Conservation (phyloP, 768 basidiomycete species). For the Lepiota brunneoincarnata region DNA sequence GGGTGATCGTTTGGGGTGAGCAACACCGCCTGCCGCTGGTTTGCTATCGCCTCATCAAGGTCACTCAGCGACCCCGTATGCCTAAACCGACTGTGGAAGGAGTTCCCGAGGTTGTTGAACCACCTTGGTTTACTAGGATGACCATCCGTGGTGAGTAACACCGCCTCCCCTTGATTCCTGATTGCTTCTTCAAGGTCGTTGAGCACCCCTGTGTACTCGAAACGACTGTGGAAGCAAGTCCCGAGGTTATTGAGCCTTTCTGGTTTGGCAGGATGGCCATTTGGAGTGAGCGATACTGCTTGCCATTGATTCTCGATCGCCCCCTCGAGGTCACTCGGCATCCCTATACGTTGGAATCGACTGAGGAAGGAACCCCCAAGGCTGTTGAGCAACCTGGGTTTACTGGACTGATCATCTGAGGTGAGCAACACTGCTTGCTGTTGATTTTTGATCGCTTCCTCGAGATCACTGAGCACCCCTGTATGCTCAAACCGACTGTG, state of each 20-base stretch:
- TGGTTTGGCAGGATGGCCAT: not conserved
- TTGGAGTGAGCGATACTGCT: not conserved
- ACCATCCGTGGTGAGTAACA: not conserved
- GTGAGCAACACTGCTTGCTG: not conserved
- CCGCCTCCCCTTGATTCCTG: not conserved
- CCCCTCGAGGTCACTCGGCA: not conserved
- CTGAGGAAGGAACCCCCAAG: not conserved
- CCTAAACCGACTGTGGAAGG: too few species aligned
- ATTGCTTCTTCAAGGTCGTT: not conserved
- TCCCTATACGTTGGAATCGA: slow-evolving; percentile 1
- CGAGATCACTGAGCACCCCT: not conserved
- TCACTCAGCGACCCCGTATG: not conserved
- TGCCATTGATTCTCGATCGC: not conserved
- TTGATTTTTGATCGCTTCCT: not conserved
- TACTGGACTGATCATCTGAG: not conserved
- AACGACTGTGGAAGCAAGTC: too few species aligned
- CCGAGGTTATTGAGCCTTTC: not conserved
- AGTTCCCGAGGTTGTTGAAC: too few species aligned
- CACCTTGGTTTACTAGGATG: not conserved
- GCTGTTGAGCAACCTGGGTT: not conserved
- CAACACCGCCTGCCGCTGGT: too few species aligned
- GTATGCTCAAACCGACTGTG: not conserved
- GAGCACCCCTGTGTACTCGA: not conserved
- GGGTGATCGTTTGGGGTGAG: too few species aligned
- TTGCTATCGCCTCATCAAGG: too few species aligned